phyloP scores from a whole-genome alignment of 169 alveolate genomes.

The Plasmodium fragile region DNA sequence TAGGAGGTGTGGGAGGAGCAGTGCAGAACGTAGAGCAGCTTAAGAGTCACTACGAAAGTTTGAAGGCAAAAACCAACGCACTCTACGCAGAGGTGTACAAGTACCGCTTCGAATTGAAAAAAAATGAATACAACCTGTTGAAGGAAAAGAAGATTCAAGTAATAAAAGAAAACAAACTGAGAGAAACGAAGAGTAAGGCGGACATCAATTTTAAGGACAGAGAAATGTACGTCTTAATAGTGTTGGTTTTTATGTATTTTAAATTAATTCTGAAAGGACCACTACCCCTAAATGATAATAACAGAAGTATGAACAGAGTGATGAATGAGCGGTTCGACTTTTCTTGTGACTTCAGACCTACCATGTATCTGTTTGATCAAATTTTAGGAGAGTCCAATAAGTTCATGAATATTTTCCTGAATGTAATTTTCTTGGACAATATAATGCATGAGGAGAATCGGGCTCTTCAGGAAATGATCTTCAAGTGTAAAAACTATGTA shows the following conservation, averaged over 20 bases:
- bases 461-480: constrained; percentile 9
- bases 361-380: constrained; percentile 66
- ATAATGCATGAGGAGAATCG: constrained; percentile 62
- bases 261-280: constrained; percentile 69
- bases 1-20: neutral
- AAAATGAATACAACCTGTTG: constrained; percentile 28
- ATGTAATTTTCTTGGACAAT: constrained; percentile 60
- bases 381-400: constrained; percentile 70
- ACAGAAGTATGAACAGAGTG: constrained; percentile 33
- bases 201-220: constrained; percentile 65
- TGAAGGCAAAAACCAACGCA: constrained; percentile 48
- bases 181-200: constrained; percentile 42
- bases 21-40: constrained; percentile 13
- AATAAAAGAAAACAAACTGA: constrained; percentile 51
- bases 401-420: constrained; percentile 42
- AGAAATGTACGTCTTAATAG: constrained; percentile 62
- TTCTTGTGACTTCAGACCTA: constrained; percentile 66
- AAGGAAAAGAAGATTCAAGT: constrained; percentile 57
- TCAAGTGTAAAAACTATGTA: constrained; percentile 20
- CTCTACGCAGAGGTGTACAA: constrained; percentile 54
- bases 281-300: constrained; percentile 32
- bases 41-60: constrained; percentile 24
- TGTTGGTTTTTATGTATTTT: constrained; percentile 69
- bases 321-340: constrained; percentile 68
- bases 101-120: constrained; percentile 29